Base-by-base conservation (phyloP, 257 asterid species). In the Echium plantagineum region DNA sequence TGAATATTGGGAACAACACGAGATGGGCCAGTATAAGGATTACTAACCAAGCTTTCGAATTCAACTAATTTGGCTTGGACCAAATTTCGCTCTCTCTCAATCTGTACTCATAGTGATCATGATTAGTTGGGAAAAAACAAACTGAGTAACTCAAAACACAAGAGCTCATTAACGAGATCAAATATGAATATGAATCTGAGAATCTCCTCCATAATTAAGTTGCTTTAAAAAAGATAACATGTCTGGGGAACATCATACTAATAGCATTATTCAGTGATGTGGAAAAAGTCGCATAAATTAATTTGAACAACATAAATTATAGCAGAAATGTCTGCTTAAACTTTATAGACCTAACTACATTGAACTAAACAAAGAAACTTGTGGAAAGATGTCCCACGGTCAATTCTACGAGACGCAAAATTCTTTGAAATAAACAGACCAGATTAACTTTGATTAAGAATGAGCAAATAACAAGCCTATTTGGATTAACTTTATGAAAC, bases 1-100 rank as follows among this genome's bases (percentile, higher is more conserved):
- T 77, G 94, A 30, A 73, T 49, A 75, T 75, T 68, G 26, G 67
- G 62, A 63, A 77, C 71, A 70, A 82, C 63, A 78, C 70, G 71
- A 55, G 85, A 55, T 60, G 77, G 57, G 68, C 58, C 69, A 21
- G 62, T 32, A 61, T 64, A 62, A 68, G 91, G 84, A 58, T 80
- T 82, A 60, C 73, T 83, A 63, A 71, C 20, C 63, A 85, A 78
- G 77, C 67, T 79, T 77, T 91, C 89, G 69, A 85, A 88, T 72
- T 91, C 96, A 61, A 48, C 73, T 66, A 81, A 65, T 78, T 84
- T 88, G 67, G 97, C 75, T 66, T 73, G 81, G 21, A 85, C 62
- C 64, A 81, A 62, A 76, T 64, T 74, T 69, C 95, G 82, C 79
- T 88, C 98, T 67, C 86, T 79, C 21, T 91, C 94, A 68, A 85